These are phyloP conservation scores for Blechomonas ayalai DNA, from an alignment of 208 protist genomes.

Conservation along the genomic window DNA sequence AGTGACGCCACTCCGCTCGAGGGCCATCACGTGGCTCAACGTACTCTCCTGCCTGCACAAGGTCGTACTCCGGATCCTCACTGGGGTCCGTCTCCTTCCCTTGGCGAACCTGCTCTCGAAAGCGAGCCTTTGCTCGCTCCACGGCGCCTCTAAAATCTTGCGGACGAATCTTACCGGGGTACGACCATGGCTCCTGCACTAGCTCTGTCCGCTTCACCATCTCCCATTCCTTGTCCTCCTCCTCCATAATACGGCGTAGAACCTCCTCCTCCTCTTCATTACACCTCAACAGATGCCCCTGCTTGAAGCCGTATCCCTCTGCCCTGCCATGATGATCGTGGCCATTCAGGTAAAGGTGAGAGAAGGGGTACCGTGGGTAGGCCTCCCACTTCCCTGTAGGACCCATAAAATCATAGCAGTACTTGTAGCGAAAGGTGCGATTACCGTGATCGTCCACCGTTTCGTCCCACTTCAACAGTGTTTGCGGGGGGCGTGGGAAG, in stretches of 20 bases:
- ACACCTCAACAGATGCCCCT: slow-evolving; percentile 82
- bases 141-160: slow-evolving; percentile 79
- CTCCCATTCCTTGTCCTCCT: slow-evolving; percentile 89
- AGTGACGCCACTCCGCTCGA: slow-evolving; percentile 83
- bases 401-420: slow-evolving; percentile 84
- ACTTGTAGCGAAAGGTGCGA: slow-evolving; percentile 87
- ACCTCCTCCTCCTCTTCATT: slow-evolving; percentile 84
- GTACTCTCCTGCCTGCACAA: slow-evolving; percentile 81
- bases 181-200: slow-evolving; percentile 87
- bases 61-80: slow-evolving; percentile 85
- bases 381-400: slow-evolving; percentile 85
- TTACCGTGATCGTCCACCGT: slow-evolving; percentile 86
- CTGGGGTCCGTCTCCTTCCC: slow-evolving; percentile 82
- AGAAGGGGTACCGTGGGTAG: slow-evolving; percentile 86
- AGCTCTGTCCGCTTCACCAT: slow-evolving; percentile 89
- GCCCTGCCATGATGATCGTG: slow-evolving; percentile 69
- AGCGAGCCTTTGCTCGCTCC: slow-evolving; percentile 81
- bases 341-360: slow-evolving; percentile 70
- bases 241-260: slow-evolving; percentile 86
- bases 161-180: slow-evolving; percentile 83
- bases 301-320: slow-evolving; percentile 87
- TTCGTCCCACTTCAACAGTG: slow-evolving; percentile 83
- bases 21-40: slow-evolving; percentile 85
- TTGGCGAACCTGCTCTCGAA: slow-evolving; percentile 69
- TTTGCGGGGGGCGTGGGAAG: slow-evolving; percentile 83